phyloP scores from a whole-genome alignment of 1,139 yeast species.

The Yamadazyma membranifaciens region DNA sequence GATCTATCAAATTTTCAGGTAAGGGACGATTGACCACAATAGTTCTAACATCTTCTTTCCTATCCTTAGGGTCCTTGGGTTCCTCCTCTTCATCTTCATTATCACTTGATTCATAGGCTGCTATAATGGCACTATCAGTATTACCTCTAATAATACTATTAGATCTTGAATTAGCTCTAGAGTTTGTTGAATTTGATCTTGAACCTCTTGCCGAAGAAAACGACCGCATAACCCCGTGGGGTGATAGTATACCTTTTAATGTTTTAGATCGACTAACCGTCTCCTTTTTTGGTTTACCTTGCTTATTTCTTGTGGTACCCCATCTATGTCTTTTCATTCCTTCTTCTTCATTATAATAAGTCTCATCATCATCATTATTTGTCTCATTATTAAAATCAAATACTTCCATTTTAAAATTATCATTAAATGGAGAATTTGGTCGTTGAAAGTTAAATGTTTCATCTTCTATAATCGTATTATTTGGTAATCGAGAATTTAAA shows the following conservation, averaged over 20 bases:
- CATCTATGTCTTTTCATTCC: constrained; percentile 75
- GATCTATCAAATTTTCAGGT: constrained; percentile 61
- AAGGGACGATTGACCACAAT: constrained; percentile 68
- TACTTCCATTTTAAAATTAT: constrained; percentile 8
- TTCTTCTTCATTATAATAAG: constrained; percentile 11
- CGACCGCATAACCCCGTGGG: constrained; percentile 13
- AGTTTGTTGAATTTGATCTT: constrained; percentile 9
- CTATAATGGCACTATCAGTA: constrained; percentile 18
- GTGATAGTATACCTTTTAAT: constrained; percentile 30
- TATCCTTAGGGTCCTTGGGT: constrained; percentile 38
- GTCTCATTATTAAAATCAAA: constrained; percentile 9
- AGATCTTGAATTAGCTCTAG: constrained; percentile 12
- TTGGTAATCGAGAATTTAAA: not conserved
- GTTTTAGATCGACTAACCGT: constrained; percentile 49
- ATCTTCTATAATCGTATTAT: constrained; percentile 20
- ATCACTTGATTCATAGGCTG: constrained; percentile 29
- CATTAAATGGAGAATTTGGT: constrained; percentile 19
- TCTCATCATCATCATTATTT: constrained; percentile 8
- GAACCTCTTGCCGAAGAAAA: constrained; percentile 10
- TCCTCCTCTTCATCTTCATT: constrained; percentile 24
- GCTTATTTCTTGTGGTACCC: constrained; percentile 84
- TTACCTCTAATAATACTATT: constrained; percentile 15
- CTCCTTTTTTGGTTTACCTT: constrained; percentile 60
- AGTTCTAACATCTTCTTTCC: constrained; percentile 46
- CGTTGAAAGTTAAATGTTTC: constrained; percentile 18